Percentiles rank a stretch among this genome's conserved stretches.
phyloP scores from a whole-genome alignment of 768 basidiomycete genomes.

The Mycena maculata region DNA sequence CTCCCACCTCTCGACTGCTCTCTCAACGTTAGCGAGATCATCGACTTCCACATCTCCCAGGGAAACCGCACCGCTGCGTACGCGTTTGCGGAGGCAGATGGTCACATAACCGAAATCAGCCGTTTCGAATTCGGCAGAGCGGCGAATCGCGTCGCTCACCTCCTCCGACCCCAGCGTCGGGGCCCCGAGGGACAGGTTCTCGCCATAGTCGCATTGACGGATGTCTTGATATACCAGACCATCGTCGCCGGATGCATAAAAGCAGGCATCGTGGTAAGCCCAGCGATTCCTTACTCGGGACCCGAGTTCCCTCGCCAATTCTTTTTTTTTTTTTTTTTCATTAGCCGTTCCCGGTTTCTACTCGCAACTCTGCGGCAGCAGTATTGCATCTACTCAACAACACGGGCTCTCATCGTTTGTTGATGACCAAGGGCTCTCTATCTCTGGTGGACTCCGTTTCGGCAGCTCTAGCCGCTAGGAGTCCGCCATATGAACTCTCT shows the following conservation, averaged over 20 bases:
- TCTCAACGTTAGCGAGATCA: too few species aligned
- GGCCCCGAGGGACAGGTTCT: too few species aligned
- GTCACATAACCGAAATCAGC: too few species aligned
- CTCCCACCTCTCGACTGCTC: too few species aligned
- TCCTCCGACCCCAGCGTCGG: too few species aligned
- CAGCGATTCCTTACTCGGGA: neutral
- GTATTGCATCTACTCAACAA: conserved; percentile 50
- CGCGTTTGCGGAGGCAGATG: too few species aligned
- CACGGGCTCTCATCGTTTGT: conserved; percentile 50
- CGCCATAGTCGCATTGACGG: too few species aligned
- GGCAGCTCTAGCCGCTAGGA: conserved; percentile 30
- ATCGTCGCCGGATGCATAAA: conserved; percentile 51
- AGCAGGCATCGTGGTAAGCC: conserved; percentile 51
- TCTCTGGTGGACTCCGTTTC: conserved; percentile 44
- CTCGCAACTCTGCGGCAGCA: conserved; percentile 52
- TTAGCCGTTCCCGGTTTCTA: conserved; percentile 57
- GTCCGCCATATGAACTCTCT: conserved; percentile 37
- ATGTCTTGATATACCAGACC: too few species aligned
- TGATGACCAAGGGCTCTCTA: conserved; percentile 44
- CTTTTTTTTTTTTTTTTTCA: conserved; percentile 19
- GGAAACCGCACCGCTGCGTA: too few species aligned
- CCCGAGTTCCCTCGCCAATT: neutral
- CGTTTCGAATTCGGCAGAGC: conserved; percentile 59
- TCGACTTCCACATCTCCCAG: too few species aligned
- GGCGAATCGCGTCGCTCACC: too few species aligned